These are phyloP conservation scores for Verbascum thapsus DNA, from an alignment of 257 asterid genomes.

Conservation along the genomic window DNA sequence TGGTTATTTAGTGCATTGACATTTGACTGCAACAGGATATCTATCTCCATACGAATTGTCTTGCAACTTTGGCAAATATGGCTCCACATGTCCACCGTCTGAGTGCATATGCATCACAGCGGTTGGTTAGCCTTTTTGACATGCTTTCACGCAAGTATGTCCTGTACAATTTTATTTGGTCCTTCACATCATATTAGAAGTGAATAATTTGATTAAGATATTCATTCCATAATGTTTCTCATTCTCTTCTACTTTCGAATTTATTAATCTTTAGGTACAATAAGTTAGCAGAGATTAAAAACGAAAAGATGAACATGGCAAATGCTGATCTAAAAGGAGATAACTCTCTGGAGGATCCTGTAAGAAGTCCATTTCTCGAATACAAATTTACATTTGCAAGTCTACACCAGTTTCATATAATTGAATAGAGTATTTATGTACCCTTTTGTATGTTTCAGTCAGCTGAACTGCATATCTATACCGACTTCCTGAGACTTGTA, in stretches of 20 bases:
- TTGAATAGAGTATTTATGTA: slow-evolving; percentile 20
- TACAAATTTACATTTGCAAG: slow-evolving; percentile 11
- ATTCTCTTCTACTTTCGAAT: slow-evolving; percentile 14
- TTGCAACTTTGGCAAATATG: slow-evolving; percentile 71
- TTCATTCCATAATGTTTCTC: background rate
- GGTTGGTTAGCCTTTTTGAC: slow-evolving; percentile 67
- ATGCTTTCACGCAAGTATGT: slow-evolving; percentile 76
- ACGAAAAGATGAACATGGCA: slow-evolving; percentile 62
- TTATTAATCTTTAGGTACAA: slow-evolving; percentile 64
- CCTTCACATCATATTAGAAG: slow-evolving; percentile 2
- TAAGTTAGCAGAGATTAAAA: slow-evolving; percentile 86
- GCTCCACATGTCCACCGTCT: slow-evolving; percentile 69
- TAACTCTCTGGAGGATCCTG: slow-evolving; percentile 73
- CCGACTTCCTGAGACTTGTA: slow-evolving; percentile 88
- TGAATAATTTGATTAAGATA: background rate
- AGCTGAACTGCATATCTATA: slow-evolving; percentile 77
- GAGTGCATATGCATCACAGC: slow-evolving; percentile 70
- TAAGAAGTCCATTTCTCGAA: slow-evolving; percentile 34
- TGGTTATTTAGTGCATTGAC: slow-evolving; percentile 26
- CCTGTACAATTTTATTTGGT: slow-evolving; percentile 16
- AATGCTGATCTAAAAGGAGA: slow-evolving; percentile 67
- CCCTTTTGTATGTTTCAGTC: slow-evolving; percentile 48
- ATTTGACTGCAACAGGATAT: slow-evolving; percentile 52
- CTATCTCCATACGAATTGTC: slow-evolving; percentile 73
- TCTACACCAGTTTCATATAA: slow-evolving; percentile 17